Conservation (phyloP, 108 stramenopile species). For the Fistulifera solaris region DNA sequence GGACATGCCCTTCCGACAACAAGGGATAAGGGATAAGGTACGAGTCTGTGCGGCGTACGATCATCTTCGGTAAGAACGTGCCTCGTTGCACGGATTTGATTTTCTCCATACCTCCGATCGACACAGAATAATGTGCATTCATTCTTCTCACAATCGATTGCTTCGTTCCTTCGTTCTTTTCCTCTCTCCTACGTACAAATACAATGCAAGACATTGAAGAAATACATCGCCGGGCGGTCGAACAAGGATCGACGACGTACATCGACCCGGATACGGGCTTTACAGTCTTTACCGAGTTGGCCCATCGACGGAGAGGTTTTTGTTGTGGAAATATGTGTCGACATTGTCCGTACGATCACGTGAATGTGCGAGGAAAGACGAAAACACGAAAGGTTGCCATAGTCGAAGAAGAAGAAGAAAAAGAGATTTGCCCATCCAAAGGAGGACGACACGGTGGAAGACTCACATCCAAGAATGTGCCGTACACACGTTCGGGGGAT, state of each 20-base stretch:
- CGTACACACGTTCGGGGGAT: constrained; percentile 74
- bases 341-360: constrained; percentile 89
- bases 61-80: no score
- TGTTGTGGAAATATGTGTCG: constrained; percentile 90
- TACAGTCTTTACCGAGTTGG: constrained; percentile 76
- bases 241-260: constrained; percentile 53
- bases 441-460: constrained; percentile 45
- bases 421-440: constrained; percentile 13
- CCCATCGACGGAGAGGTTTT: constrained; percentile 70
- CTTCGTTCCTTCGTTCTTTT: no score
- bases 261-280: constrained; percentile 85
- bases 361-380: constrained; percentile 39
- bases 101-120: no score
- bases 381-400: constrained; percentile 14
- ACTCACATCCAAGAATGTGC: constrained; percentile 71
- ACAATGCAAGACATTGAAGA: constrained; percentile 66
- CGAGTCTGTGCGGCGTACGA: no score
- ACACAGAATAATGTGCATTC: no score
- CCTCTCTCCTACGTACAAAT: no score
- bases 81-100: no score
- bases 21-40: no score
- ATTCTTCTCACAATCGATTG: no score
- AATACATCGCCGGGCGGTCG: constrained; percentile 43
- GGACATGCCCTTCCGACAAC: no score
- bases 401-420: constrained; percentile 42